These are phyloP conservation scores for Casaregolazyma suthepensis DNA, from an alignment of 1,139 yeast species.

Conservation along the genomic window DNA sequence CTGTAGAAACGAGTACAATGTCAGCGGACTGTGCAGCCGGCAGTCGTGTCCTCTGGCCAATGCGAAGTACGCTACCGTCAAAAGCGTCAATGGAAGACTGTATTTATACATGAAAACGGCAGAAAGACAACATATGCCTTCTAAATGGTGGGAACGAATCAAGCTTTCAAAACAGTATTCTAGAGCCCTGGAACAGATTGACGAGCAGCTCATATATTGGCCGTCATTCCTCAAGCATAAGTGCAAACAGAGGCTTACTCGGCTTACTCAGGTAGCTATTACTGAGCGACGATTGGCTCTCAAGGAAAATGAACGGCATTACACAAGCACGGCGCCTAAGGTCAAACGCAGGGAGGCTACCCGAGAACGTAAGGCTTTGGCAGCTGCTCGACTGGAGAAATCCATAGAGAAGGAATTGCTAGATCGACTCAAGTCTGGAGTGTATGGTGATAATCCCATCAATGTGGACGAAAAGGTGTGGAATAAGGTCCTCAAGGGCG, in stretches of 20 bases:
- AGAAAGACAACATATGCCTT: slow-evolving; percentile 93
- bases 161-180: slow-evolving; percentile 81
- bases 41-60: slow-evolving; percentile 96
- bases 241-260: slow-evolving; percentile 91
- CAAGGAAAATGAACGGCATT: slow-evolving; percentile 86
- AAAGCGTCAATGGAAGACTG: slow-evolving; percentile 78
- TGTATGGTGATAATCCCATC: slow-evolving; percentile 95
- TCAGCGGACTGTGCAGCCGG: slow-evolving; percentile 81
- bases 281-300: slow-evolving; percentile 93
- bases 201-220: slow-evolving; percentile 85
- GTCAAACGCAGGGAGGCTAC: slow-evolving; percentile 90
- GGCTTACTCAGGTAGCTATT: slow-evolving; percentile 90
- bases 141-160: slow-evolving; percentile 90
- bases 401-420: slow-evolving; percentile 92
- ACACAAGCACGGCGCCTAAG: slow-evolving; percentile 87
- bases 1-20: slow-evolving; percentile 85
- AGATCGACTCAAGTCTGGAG: slow-evolving; percentile 93
- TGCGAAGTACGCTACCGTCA: slow-evolving; percentile 91
- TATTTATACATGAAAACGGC: slow-evolving; percentile 95
- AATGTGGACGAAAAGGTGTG: slow-evolving; percentile 94
- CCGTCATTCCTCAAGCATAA: slow-evolving; percentile 84
- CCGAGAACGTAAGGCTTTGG: slow-evolving; percentile 91
- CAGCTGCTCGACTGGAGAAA: slow-evolving; percentile 94
- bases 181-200: slow-evolving; percentile 82
- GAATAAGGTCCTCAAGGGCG: slow-evolving; percentile 84